These are phyloP conservation scores for Sindora glabra DNA, from an alignment of 306 rosid species.

Conservation along the genomic window DNA sequence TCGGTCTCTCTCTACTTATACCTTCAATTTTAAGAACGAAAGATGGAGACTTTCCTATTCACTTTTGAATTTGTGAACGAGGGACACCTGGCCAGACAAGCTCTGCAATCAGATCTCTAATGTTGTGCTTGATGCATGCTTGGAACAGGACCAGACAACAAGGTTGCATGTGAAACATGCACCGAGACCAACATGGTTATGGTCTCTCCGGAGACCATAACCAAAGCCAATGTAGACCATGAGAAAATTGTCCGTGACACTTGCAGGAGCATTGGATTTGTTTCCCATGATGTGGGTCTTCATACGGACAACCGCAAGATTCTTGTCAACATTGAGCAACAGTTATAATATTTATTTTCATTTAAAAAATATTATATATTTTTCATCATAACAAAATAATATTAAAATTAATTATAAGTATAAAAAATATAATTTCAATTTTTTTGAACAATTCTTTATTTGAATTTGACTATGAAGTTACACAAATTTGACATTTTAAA, in stretches of 20 bases:
- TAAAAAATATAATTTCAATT: too few relatives aligned
- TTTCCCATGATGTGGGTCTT: constrained; percentile 59
- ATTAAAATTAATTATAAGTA: too few relatives aligned
- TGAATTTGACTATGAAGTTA: too few relatives aligned
- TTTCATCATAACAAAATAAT: too few relatives aligned
- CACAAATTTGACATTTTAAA: too few relatives aligned
- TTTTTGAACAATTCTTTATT: too few relatives aligned
- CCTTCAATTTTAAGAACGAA: neutral
- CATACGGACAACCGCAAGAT: constrained; percentile 75
- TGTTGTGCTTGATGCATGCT: constrained; percentile 72
- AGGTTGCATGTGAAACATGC: constrained; percentile 78
- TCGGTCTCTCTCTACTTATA: neutral
- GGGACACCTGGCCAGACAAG: constrained; percentile 89
- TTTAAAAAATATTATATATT: too few relatives aligned
- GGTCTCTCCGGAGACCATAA: constrained; percentile 75
- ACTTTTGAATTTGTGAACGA: constrained; percentile 76
- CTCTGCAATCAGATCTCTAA: constrained; percentile 77
- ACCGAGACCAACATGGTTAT: constrained; percentile 76
- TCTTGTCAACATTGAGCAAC: constrained; percentile 69
- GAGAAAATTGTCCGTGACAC: constrained; percentile 75
- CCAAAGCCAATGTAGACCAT: constrained; percentile 64
- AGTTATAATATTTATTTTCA: too few relatives aligned
- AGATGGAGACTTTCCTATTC: constrained; percentile 55
- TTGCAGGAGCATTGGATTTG: constrained; percentile 57
- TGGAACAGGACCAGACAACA: constrained; percentile 67